Evolutionary conservation across 352 stramenopile species (phyloP), one percentile per base, ranked within the genome.

Genomic region (Phytophthora quininea): DNA sequence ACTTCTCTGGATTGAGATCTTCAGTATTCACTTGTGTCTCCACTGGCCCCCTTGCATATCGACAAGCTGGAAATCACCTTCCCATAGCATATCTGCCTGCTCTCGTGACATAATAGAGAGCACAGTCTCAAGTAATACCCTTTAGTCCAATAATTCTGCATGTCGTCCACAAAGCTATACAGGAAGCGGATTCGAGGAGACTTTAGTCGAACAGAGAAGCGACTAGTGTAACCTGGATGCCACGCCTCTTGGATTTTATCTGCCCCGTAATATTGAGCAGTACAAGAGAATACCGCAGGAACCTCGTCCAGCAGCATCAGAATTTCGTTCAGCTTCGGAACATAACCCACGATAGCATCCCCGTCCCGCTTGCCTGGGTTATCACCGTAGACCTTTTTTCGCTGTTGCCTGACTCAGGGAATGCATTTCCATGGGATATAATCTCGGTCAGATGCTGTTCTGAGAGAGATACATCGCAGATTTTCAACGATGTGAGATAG

Each of bases 151-250:
- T 96, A 95, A 4, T 80, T 77, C 19, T 82, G 80, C 51, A 96
- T 77, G 37, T 96, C 88, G 50, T 91, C 77, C 19, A 96, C 61
- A 62, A 96, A 95, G 37, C 83, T 88, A 63, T 93, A 93, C 27
- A 96, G 66, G 40, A 96, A 89, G 24, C 88, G 86, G 33, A 95
- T 91, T 7, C 86, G 80, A 15, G 88, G 88, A 10, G 88, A 93
- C 47, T 87, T 89, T 0, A 96, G 59, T 0, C 88, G 86, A 9
- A 96, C 68, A 0, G 84, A 86, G 42, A 90, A 90, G 11, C 86
- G 76, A 43, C 82, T 93, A 51, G 78, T 82, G 43, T 93, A 96
- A 1, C 88, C 88, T 56, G 88, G 88, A 54, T 96, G 88, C 88
- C 88, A 96, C 6, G 58, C 31, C 67, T 95, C 80, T 56, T 96